These are phyloP conservation scores for Ophiostoma australiae DNA, from an alignment of 2,329 filamentous ascomycete species.

Conservation along the genomic window DNA sequence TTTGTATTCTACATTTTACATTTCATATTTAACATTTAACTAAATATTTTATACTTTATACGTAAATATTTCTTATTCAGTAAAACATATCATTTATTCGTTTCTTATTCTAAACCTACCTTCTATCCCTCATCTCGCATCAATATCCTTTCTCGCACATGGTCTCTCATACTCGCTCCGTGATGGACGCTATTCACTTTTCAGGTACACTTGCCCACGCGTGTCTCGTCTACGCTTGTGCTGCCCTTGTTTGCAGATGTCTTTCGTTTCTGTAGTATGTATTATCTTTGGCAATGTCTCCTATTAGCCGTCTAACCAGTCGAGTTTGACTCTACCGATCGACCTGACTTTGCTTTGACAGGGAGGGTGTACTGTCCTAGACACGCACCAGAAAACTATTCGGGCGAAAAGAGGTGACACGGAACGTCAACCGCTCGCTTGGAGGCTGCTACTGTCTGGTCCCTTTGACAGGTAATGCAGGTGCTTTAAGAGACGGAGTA, in stretches of 20 bases:
- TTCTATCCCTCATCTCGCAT: not conserved
- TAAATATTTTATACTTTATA: not conserved
- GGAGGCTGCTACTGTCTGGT: constrained; percentile 21
- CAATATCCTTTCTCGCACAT: not conserved
- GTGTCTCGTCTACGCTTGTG: constrained; percentile 5
- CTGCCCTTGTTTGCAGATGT: not conserved
- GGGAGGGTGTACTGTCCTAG: not conserved
- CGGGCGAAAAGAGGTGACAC: constrained; percentile 18
- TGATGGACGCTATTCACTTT: not conserved
- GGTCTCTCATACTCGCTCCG: constrained; percentile 1
- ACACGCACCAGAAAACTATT: constrained; percentile 10
- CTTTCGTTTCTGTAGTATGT: not conserved
- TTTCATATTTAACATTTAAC: not conserved
- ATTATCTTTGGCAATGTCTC: not conserved
- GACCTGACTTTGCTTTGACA: not conserved
- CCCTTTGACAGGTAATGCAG: constrained; percentile 14
- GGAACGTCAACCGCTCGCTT: constrained; percentile 24
- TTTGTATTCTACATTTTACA: not conserved
- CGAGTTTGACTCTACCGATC: not conserved
- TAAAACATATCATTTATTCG: not conserved
- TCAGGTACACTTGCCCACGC: not conserved
- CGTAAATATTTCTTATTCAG: not conserved
- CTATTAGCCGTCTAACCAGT: not conserved
- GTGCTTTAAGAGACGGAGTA: constrained; percentile 1
- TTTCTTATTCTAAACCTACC: not conserved